phyloP scores from a whole-genome alignment of 352 stramenopile genomes.

The Blastocystis sp. region DNA sequence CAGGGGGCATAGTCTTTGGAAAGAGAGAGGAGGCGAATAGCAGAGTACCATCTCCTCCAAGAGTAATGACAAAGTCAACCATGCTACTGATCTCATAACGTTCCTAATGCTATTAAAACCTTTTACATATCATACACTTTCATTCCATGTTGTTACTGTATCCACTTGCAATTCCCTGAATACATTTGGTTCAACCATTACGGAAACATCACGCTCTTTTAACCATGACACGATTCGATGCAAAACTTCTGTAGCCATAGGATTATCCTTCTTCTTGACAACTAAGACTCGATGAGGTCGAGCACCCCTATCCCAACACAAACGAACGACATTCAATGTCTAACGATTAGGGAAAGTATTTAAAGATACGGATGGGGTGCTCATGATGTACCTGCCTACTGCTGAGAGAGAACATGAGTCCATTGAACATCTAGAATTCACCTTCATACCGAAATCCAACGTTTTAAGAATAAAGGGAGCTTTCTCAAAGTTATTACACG shows the following conservation, averaged over 20 bases:
- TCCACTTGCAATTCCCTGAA: conserved; percentile 74
- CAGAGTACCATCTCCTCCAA: conserved; percentile 88
- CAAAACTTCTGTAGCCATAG: conserved; percentile 78
- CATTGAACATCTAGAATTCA: conserved; percentile 22
- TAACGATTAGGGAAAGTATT: not conserved
- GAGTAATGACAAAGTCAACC: conserved; percentile 85
- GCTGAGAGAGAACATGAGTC: conserved; percentile 40
- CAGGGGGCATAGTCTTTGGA: conserved; percentile 85
- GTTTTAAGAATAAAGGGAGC: conserved; percentile 57
- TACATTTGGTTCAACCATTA: conserved; percentile 79
- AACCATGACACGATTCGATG: conserved; percentile 77
- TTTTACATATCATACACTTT: conserved; percentile 73
- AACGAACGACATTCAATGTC: conserved; percentile 43
- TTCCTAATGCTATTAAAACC: conserved; percentile 77
- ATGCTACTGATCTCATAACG: conserved; percentile 69
- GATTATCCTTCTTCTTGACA: conserved; percentile 83
- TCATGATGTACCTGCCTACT: conserved; percentile 52
- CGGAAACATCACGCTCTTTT: conserved; percentile 77
- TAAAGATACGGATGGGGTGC: conserved; percentile 13
- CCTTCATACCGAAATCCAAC: not conserved
- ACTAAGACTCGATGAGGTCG: conserved; percentile 74
- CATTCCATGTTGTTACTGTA: conserved; percentile 74
- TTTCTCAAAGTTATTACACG: not conserved
- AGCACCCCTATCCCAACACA: not conserved
- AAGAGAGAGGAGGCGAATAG: conserved; percentile 80